Base-by-base conservation (phyloP, 2,329 filamentous ascomycete genomes). In the Diaporthe eres region DNA sequence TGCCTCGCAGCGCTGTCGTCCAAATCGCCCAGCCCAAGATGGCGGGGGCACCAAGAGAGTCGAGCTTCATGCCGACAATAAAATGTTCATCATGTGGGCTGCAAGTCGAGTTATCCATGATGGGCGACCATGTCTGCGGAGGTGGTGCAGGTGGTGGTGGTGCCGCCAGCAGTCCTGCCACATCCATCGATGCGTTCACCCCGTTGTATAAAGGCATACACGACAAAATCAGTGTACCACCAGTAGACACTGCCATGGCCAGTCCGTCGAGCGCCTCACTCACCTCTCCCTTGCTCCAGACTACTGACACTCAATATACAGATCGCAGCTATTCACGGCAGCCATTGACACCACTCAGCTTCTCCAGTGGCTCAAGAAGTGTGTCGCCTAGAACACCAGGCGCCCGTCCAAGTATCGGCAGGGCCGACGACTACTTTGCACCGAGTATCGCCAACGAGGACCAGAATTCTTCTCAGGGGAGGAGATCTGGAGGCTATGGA, bases 41-140 rank as follows among this genome's bases (percentile, higher is more conserved):
- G 88, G 85, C 86, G 60, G 83, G 79, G 68, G 77, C 85, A 77
- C 87, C 87, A 80, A 88, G 92, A 81, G 89, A 92, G 83, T 93
- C 91, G 83, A 89, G 90, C 84, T 91, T 96, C 78, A 88, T 97
- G 87, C 94, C 95, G 81, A 92, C 92, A 34, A 94, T 98, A 85
- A 98, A 96, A 88, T 98, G 95, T 85, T 97, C 95, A 72, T 92
- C 89, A 86, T 98, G 95, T 82, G 91, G 92, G 55, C 84, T 87
- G 55, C 91, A 96, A 80, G 94, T 98, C 76, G 93, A 96, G 82
- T 97, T 98, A 79, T 93, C 94, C 55, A 87, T 92, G 83, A 94
- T 98, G 93, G 95, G 94, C 77, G 95, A 97, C 77, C 95, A 98
- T 86, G 83, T 94, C 77, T 98, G 95, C 84, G 84, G 84, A 61